Base-by-base conservation (phyloP, 352 stramenopile genomes). In the Elongisporangium undulatum region DNA sequence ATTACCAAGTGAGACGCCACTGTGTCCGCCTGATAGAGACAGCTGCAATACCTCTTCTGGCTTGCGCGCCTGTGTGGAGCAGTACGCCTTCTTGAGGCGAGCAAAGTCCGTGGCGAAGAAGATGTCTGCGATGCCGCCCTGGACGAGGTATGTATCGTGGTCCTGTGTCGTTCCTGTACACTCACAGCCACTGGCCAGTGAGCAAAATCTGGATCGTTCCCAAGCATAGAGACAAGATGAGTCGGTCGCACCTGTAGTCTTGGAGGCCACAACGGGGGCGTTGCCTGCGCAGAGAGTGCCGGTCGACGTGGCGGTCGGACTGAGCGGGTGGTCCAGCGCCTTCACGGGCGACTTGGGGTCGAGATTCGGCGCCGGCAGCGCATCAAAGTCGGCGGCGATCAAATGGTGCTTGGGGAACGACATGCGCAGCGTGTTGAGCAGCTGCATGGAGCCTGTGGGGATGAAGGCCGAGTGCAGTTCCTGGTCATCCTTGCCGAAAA, bases 61-160 rank as follows among this genome's bases (percentile, higher is more conserved):
- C 29, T 80, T 68, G 19, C 81, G 75, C 5, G 78, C 64, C 13
- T 90, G 70, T 39, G 82, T 71, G 16, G 62, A 79, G 64, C 82
- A 89, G 69, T 97, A 96, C 17, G 89, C 82, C 41, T 82, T 82
- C 59, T 90, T 89, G 19, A 97, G 69, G 29, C 75, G 72, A 1
- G 75, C 62, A 68, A 97, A 97, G 61, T 96, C 87, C 4, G 88
- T 96, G 8, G 90, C 76, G 50, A 97, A 97, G 69, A 97, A 97
- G 26, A 97, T 95, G 55, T 97, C 90, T 17, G 88, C 87, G 22
- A 92, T 86, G 38, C 89, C 89, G 12, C 83, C 79, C 62, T 90
- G 67, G 24, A 95, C 82, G 12, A 97, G 64, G 58, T 97, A 97
- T 51, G 87, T 96, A 60, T 90, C 81, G 64, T 97, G 86, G 57